Base-by-base conservation (phyloP, 805 yeast genomes). In the Kluyveromyces dobzhanskii region DNA sequence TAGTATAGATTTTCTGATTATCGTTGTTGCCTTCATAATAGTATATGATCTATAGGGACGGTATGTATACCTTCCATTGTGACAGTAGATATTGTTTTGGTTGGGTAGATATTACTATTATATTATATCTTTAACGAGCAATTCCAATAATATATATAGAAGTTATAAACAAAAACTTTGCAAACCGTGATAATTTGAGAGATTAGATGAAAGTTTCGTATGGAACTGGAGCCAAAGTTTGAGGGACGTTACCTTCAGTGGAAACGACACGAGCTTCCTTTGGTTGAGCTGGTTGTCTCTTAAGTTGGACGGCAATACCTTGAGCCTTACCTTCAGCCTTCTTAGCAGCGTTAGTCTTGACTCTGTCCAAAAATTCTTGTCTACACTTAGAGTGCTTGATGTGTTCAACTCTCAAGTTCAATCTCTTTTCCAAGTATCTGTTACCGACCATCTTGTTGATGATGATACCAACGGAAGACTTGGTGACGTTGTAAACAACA, bases 381-480 rank as follows among this genome's bases (percentile, higher is more conserved):
- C 98, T 90, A 81, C 97, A 92, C 77, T 90, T 90, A 67, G 98
- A 92, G 86, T 92, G 98, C 78, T 87, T 88, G 67, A 92, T 76
- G 77, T 92, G 98, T 80, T 92, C 98, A 66, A 92, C 81, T 77
- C 96, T 90, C 71, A 92, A 76, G 85, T 87, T 88, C 66, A 92
- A 80, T 76, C 96, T 90, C 84, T 92, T 92, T 80, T 92, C 97
- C 56, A 92, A 60, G 87, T 90, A 92, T 78, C 97, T 85, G 94
- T 84, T 74, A 72, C 97, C 97, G 63, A 92, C 97, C 70, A 88
- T 80, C 84, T 92, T 92, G 94, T 92, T 84, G 69, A 92, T 71
- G 65, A 92, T 85, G 61, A 92, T 92, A 83, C 98, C 98, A 55
- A 92, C 97, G 53, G 98, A 76, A 51, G 95, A 74, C 80, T 85